These are phyloP conservation scores for Ogataea salicorniae DNA, from an alignment of 805 yeast species.

Conservation along the genomic window DNA sequence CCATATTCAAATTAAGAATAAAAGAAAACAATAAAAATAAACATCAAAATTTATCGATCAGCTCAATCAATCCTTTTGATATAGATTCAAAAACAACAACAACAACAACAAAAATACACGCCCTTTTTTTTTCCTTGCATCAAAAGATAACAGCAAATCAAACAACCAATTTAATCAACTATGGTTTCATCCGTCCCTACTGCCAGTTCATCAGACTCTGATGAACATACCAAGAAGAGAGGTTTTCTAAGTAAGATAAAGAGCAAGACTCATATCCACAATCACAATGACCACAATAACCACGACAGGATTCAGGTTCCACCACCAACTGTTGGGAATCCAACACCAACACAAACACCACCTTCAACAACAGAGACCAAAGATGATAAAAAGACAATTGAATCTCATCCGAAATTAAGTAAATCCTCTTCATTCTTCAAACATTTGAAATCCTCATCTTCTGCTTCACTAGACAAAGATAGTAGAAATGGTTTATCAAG, in stretches of 20 bases:
- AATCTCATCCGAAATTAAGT: not conserved
- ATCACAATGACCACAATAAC: constrained; percentile 1
- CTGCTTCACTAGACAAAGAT: not conserved
- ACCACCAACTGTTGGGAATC: not conserved
- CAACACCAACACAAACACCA: not conserved
- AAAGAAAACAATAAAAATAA: no score
- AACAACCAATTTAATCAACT: no score
- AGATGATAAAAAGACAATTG: not conserved
- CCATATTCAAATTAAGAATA: no score
- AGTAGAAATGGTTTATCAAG: no score
- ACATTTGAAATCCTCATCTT: constrained; percentile 6
- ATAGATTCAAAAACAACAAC: no score
- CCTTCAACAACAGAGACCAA: not conserved
- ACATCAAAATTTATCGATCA: no score
- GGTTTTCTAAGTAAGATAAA: constrained; percentile 13
- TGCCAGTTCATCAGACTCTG: constrained; percentile 1
- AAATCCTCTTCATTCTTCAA: constrained; percentile 7
- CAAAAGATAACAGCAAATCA: no score
- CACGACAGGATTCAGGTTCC: not conserved
- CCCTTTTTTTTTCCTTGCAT: no score
- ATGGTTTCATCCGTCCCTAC: not conserved
- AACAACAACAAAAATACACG: no score
- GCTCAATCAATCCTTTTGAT: no score
- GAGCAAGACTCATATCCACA: constrained; percentile 10
- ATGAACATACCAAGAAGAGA: constrained; percentile 3